A percentile compares a stretch with the other conserved stretches of the same genome.
Conservation (phyloP, 768 basidiomycete genomes). For the Suillus hirtellus region DNA sequence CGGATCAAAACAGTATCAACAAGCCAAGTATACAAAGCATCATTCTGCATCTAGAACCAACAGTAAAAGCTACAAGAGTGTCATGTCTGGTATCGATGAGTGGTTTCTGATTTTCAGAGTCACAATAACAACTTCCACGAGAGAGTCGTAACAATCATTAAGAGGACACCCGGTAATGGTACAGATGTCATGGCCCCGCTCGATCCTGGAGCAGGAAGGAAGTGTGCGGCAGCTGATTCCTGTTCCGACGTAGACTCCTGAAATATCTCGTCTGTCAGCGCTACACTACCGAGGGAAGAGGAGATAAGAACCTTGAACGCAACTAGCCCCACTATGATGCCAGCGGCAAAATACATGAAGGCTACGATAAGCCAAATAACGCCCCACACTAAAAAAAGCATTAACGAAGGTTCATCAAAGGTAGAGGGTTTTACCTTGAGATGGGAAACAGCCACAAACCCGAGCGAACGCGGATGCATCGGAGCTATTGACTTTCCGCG, state of each 20-base stretch:
- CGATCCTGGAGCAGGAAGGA: constrained; percentile 62
- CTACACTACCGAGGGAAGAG: background rate
- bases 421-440: constrained; percentile 51
- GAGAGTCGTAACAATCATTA: constrained; percentile 23
- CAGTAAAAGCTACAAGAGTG: background rate
- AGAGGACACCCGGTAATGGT: constrained; percentile 23
- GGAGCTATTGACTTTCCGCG: constrained; percentile 81
- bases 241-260: constrained; percentile 67
- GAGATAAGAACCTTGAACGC: constrained; percentile 69
- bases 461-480: constrained; percentile 86
- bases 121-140: constrained; percentile 23
- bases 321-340: constrained; percentile 74
- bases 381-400: constrained; percentile 67
- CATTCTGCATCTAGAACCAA: background rate
- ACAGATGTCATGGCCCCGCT: constrained; percentile 35
- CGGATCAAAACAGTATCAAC: background rate
- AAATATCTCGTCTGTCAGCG: background rate
- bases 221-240: constrained; percentile 48
- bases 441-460: constrained; percentile 84
- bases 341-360: constrained; percentile 70
- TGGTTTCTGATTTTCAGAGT: background rate
- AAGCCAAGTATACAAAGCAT: background rate
- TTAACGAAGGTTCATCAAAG: background rate
- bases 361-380: constrained; percentile 84
- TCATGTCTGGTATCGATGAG: background rate